phyloP scores from a whole-genome alignment of 768 basidiomycete genomes.

The Artomyces pyxidatus region DNA sequence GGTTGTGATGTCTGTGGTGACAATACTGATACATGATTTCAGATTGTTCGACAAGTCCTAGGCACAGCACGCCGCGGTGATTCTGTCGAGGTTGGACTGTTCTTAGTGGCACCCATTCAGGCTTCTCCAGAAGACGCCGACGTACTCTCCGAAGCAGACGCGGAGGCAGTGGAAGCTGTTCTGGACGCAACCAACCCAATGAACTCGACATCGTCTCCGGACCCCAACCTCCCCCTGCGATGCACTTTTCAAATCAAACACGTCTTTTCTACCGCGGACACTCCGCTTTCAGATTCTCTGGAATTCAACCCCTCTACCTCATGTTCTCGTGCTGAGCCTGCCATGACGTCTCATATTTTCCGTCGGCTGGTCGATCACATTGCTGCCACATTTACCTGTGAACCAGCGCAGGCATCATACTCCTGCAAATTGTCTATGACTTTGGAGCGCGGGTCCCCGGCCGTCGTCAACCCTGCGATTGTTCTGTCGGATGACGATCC shows the following conservation, averaged over 20 bases:
- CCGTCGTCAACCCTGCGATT: slow-evolving; percentile 32
- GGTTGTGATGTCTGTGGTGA: not conserved
- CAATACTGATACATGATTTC: slow-evolving; percentile 16
- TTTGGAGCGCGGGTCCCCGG: slow-evolving; percentile 50
- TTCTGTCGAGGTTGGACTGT: slow-evolving; percentile 78
- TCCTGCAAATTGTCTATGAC: slow-evolving; percentile 60
- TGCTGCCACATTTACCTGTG: slow-evolving; percentile 35
- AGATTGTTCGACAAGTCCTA: slow-evolving; percentile 84
- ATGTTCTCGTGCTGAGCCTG: slow-evolving; percentile 29
- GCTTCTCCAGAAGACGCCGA: slow-evolving; percentile 1
- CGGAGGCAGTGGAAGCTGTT: slow-evolving; percentile 4
- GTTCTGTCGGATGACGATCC: slow-evolving; percentile 38
- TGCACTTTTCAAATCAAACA: slow-evolving; percentile 55
- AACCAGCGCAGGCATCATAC: slow-evolving; percentile 34
- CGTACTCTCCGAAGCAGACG: not conserved
- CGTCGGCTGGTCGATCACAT: slow-evolving; percentile 54
- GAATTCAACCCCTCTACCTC: not conserved
- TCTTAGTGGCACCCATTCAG: slow-evolving; percentile 31
- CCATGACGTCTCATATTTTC: slow-evolving; percentile 46
- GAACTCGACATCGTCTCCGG: slow-evolving; percentile 12
- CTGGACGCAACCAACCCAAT: slow-evolving; percentile 12
- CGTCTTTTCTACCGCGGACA: slow-evolving; percentile 27
- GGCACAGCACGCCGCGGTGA: slow-evolving; percentile 63
- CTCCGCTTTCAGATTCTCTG: not conserved
- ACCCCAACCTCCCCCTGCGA: slow-evolving; percentile 33